Evolutionary conservation across 345 rosid species (phyloP).

Genomic region (Gossypium stocksii): DNA sequence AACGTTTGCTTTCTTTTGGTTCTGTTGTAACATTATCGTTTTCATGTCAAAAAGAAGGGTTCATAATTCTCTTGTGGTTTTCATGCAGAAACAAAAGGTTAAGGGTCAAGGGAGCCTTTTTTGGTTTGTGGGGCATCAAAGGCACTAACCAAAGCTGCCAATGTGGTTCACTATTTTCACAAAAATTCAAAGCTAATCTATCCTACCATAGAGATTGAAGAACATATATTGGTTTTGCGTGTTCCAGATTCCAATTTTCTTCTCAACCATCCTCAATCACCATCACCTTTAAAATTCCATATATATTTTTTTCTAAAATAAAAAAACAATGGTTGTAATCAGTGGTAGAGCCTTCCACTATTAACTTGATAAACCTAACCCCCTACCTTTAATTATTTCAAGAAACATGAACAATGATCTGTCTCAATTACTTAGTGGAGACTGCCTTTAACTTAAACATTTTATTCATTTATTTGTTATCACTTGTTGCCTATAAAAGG

Average conservation of each 20-base stretch:
- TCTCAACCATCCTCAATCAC: conserved; percentile 22
- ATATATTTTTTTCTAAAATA: background rate
- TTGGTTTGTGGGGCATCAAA: conserved; percentile 35
- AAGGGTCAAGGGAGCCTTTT: background rate
- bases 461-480: background rate
- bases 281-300: conserved; percentile 27
- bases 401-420: conserved; percentile 23
- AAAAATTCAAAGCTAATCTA: conserved; percentile 10
- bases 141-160: conserved; percentile 21
- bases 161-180: conserved; percentile 24
- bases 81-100: background rate
- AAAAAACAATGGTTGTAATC: background rate
- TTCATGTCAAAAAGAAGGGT: background rate
- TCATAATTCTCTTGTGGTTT: background rate
- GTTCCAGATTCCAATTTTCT: conserved; percentile 25
- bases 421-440: conserved; percentile 35
- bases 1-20: background rate
- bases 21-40: background rate
- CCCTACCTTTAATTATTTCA: conserved; percentile 22
- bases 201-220: conserved; percentile 15
- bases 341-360: conserved; percentile 31
- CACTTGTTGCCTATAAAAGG: conserved; percentile 37
- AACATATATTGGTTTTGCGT: conserved; percentile 15
- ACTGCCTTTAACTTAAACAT: conserved; percentile 19
- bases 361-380: conserved; percentile 31